Evolutionary conservation across 768 basidiomycete genomes (phyloP), one percentile per base, ranked within the genome.

Genomic region (Coprinopsis sp.): DNA sequence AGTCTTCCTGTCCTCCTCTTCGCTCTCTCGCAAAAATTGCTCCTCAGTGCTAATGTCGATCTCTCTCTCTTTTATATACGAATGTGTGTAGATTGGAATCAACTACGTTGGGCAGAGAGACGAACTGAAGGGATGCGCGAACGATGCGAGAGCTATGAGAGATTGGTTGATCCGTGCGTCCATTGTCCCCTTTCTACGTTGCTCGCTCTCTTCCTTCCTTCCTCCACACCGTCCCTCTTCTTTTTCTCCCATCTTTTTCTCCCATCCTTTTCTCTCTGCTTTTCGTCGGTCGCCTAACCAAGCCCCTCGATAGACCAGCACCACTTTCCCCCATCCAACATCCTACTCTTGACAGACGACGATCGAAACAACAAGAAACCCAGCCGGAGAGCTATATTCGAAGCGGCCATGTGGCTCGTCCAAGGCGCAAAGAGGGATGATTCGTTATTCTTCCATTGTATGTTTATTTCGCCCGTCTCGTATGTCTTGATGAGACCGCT

Each of bases 401-500:
- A 68, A 33, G 75, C 72, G 6, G 74, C 77, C 73, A 57, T 57
- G 14, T 78, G 77, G 76, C 76, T 92, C 27, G 84, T 91, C 2
- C 64, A 70, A 8, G 79, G 74, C 47, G 91, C 90, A 2, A 69
- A 66, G 36, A 70, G 76, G 2, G 77, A 88, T 47, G 87, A 90
- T 61, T 82, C 87, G 2, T 65, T 90, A 3, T 88, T 89, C 61
- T 82, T 90, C 55, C 88, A 90, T 53, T 90, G 82, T 75, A 58
- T 45, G 73, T 59, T 37, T 25, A 18, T 23, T 23, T 13, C 4
- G 33, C 21, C 19, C n/a, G 1, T 12, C 22, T 10, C 45, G 19
- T n/a, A 3, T 28, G 12, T 29, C 27, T 13, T 33, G 13, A 22
- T 34, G 29, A 8, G 4, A 45, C 6, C n/a, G 10, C 12, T 11